Conservation (phyloP, 352 stramenopile species). For the Globisporangium rhizosaccharum region DNA sequence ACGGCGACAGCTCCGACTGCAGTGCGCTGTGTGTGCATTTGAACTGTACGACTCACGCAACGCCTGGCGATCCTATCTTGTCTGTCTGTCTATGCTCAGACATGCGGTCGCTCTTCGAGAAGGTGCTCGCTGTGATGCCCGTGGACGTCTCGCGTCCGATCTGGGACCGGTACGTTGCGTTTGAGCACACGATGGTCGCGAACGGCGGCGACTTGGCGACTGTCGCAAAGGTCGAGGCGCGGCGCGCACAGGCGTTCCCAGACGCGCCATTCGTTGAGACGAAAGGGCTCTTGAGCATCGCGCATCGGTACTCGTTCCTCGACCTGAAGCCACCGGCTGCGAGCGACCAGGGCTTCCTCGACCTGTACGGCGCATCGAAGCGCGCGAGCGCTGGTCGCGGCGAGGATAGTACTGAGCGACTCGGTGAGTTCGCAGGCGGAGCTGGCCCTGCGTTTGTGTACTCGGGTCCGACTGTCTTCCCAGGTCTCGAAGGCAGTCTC, state of each 20-base stretch:
- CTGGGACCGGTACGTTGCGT: constrained; percentile 84
- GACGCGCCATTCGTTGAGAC: constrained; percentile 72
- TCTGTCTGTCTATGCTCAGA: constrained; percentile 24
- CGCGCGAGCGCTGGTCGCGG: constrained; percentile 14
- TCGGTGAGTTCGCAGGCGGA: constrained; percentile 16
- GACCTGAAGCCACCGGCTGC: constrained; percentile 49
- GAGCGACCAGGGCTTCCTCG: constrained; percentile 71
- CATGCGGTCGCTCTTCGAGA: constrained; percentile 86
- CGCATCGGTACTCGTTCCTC: constrained; percentile 80
- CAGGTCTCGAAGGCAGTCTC: constrained; percentile 22
- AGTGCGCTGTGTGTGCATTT: too few relatives aligned
- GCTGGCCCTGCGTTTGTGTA: constrained; percentile 6
- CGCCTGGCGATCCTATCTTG: not conserved
- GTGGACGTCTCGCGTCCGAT: constrained; percentile 75
- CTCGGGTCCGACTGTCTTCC: constrained; percentile 15
- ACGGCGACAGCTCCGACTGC: too few relatives aligned
- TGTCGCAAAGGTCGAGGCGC: constrained; percentile 77
- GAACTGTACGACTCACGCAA: too few relatives aligned
- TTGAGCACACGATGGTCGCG: constrained; percentile 83
- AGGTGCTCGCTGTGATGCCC: constrained; percentile 83
- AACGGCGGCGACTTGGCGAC: constrained; percentile 80
- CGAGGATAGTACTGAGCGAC: constrained; percentile 12
- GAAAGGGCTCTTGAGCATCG: constrained; percentile 75
- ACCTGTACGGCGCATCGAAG: constrained; percentile 63
- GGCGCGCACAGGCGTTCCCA: constrained; percentile 70